Percentiles rank a stretch among this genome's conserved stretches.
phyloP scores from a whole-genome alignment of 1,284 basidiomycete genomes.

The Ganoderma boninense region DNA sequence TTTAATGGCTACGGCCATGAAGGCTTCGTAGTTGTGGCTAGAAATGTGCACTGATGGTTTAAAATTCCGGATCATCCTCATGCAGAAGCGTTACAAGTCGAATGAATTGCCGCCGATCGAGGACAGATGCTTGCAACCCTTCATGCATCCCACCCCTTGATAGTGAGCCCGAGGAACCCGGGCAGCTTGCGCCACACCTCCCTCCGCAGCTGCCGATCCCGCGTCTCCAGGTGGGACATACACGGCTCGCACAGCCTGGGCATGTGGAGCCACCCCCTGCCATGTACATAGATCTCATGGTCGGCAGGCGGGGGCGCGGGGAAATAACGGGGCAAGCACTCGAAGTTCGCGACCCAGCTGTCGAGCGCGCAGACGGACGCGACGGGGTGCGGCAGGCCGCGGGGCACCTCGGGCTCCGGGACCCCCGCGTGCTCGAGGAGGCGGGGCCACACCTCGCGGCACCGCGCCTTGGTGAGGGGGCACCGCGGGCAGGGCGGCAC shows the following conservation, averaged over 20 bases:
- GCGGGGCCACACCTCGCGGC: conserved; percentile 8
- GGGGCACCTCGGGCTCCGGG: neutral
- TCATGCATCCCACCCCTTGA: conserved; percentile 3
- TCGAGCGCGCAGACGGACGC: conserved; percentile 16
- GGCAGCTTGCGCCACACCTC: conserved; percentile 13
- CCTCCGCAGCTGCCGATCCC: conserved; percentile 14
- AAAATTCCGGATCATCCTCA: too few species aligned
- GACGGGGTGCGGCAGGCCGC: conserved; percentile 10
- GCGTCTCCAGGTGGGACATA: conserved; percentile 2
- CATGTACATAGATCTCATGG: too few species aligned
- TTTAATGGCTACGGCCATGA: too few species aligned
- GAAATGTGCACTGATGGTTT: too few species aligned
- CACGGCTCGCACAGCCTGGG: conserved; percentile 11
- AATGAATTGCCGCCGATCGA: too few species aligned
- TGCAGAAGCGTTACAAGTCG: too few species aligned
- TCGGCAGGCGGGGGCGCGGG: neutral
- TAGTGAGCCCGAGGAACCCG: conserved; percentile 1
- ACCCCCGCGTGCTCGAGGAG: conserved; percentile 9
- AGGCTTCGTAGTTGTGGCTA: too few species aligned
- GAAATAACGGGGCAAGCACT: neutral
- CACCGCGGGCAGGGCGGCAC: neutral
- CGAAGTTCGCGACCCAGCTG: conserved; percentile 14
- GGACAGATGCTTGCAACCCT: neutral
- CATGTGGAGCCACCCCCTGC: neutral
- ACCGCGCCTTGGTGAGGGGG: neutral